Conservation (phyloP, 371 early-diverging fungal species). For the Umbelopsis sp. region DNA sequence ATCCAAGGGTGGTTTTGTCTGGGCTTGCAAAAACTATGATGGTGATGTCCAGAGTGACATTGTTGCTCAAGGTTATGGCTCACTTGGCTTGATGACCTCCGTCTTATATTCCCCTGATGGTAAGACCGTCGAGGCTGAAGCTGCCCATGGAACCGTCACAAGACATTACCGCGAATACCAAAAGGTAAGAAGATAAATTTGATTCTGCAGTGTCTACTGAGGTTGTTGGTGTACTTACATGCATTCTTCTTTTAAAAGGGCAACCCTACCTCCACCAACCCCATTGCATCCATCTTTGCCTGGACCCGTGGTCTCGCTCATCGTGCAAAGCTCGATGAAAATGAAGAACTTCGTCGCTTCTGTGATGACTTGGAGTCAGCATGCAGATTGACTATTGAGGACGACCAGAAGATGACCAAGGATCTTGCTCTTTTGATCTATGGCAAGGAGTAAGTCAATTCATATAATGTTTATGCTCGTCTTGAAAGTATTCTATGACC, state of each 20-base stretch:
- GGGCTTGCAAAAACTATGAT: conserved; percentile 97
- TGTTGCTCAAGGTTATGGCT: conserved; percentile 93
- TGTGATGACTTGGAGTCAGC: conserved; percentile 83
- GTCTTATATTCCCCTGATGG: conserved; percentile 95
- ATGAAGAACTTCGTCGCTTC: conserved; percentile 77
- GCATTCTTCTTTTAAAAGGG: conserved; percentile 40
- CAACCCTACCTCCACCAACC: conserved; percentile 91
- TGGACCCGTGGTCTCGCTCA: conserved; percentile 97
- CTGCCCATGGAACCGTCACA: conserved; percentile 97
- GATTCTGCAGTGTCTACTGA: background rate
- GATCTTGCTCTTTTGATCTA: conserved; percentile 94
- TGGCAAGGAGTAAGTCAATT: conserved; percentile 70
- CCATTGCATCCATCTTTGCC: conserved; percentile 97
- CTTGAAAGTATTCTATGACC: background rate
- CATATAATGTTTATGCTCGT: background rate
- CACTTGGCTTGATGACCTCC: conserved; percentile 95
- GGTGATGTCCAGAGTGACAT: conserved; percentile 96
- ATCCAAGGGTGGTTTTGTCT: conserved; percentile 93
- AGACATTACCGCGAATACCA: conserved; percentile 97
- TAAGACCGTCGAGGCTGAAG: conserved; percentile 94
- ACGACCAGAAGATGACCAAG: conserved; percentile 93
- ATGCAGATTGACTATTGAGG: conserved; percentile 87
- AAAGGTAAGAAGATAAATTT: conserved; percentile 51
- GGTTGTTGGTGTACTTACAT: background rate
- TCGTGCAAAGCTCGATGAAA: conserved; percentile 91